Evolutionary conservation across 2,329 filamentous ascomycete genomes (phyloP), one percentile per base, ranked within the genome.

Genomic region (Lojkania enalia): DNA sequence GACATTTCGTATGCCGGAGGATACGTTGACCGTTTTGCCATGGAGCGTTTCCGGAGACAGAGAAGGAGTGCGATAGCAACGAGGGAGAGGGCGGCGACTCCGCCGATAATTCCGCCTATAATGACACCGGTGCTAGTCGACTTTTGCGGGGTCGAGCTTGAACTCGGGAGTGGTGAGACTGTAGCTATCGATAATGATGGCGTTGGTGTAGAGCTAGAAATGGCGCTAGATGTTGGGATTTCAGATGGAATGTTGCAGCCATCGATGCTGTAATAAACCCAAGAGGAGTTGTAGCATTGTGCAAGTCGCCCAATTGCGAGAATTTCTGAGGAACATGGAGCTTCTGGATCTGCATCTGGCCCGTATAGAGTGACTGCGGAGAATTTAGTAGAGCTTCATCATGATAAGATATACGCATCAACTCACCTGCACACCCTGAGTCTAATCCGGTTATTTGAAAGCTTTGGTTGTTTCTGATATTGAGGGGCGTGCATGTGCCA

Each of bases 261-360:
- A 21, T 64, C 59, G 16, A 65, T 58, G 23, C 59, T 61, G 40
- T 61, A 65, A 25, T 61, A 63, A 5, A 48, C 41, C 59, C 60
- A 65, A 4, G 57, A 54, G 2, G 58, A 46, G 32, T 60, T 59
- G 40, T 64, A 65, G 44, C 62, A 65, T 7, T 41, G 51, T 3
- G 51, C 55, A 9, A 61, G 36, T 6, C 56, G 49, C 5, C 53
- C 59, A 2, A 60, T 45, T 9, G 55, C 51, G 13, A 55, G 50
- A 4, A 50, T 44, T 5, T 48, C 39, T 4, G 54, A 48, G 0
- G 59, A 62, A 25, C 59, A 62, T 5, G 49, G 36, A 14, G 20
- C 14, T 2, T 44, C 18, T 1, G 44, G 39, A 3, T 48, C 41
- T 13, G 37, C 32, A 19, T 62, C 54, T 13, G 37, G 47, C 3